Conservation (phyloP, 2,329 filamentous ascomycete species). For the Dendrostoma leiphaemia region DNA sequence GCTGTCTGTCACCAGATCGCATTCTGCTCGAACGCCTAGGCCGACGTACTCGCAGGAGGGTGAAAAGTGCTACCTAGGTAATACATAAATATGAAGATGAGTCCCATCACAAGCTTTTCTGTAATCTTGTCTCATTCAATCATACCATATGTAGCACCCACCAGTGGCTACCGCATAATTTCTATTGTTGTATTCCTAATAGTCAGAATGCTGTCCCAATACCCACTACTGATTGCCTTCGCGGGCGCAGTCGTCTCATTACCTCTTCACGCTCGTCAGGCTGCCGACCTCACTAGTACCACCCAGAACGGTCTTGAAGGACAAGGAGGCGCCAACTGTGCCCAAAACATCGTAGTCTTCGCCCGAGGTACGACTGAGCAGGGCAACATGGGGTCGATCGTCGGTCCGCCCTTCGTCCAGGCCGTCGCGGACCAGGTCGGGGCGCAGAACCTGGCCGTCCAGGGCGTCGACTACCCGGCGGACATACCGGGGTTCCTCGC, state of each 20-base stretch:
- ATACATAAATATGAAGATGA: no score
- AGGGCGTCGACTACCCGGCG: constrained; percentile 28
- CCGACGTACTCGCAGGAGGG: no score
- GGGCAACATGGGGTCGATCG: constrained; percentile 25
- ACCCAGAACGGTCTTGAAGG: constrained; percentile 8
- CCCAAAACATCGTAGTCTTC: constrained; percentile 26
- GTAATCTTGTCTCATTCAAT: no score
- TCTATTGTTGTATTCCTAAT: no score
- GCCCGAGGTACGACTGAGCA: constrained; percentile 28
- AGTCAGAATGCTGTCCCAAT: neutral
- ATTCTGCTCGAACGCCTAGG: no score
- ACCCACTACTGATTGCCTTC: neutral
- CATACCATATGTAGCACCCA: no score
- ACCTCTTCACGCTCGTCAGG: neutral
- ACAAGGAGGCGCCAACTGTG: neutral
- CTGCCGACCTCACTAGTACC: neutral
- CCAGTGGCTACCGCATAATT: no score
- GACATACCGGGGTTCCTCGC: constrained; percentile 22
- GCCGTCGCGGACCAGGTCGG: constrained; percentile 20
- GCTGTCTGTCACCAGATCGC: no score
- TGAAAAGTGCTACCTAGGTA: no score
- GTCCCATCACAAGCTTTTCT: no score
- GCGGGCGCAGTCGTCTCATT: neutral
- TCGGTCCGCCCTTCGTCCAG: constrained; percentile 25
- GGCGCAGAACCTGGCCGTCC: constrained; percentile 21